Percentiles rank a stretch among this genome's conserved stretches.
Evolutionary conservation across 2,329 filamentous ascomycete species (phyloP).

Genomic region (Colletotrichum sp.): DNA sequence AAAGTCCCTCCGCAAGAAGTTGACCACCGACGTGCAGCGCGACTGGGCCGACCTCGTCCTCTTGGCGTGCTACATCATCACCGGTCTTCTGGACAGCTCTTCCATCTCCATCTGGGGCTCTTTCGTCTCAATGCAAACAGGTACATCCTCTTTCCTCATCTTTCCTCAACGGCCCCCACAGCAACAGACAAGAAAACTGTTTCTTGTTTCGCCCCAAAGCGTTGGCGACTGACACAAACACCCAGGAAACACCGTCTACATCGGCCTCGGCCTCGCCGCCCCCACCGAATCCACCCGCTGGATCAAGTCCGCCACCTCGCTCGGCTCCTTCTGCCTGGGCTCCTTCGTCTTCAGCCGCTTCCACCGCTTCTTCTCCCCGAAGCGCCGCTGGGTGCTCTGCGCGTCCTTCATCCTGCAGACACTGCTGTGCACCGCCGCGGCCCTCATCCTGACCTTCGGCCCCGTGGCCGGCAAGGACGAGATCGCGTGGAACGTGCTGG

Average conservation of each 20-base stretch:
- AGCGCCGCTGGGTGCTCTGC: slow-evolving; percentile 69
- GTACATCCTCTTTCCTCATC: slow-evolving; percentile 36
- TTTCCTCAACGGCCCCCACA: neutral
- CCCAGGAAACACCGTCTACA: slow-evolving; percentile 76
- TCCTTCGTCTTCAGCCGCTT: slow-evolving; percentile 74
- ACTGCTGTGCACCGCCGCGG: slow-evolving; percentile 54
- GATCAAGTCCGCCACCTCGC: slow-evolving; percentile 75
- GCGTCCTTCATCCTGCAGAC: slow-evolving; percentile 61
- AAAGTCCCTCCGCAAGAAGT: slow-evolving; percentile 30
- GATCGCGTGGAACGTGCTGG: slow-evolving; percentile 62
- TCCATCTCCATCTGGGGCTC: slow-evolving; percentile 79
- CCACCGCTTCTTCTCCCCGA: slow-evolving; percentile 66
- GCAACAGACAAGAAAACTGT: neutral
- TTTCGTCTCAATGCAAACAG: slow-evolving; percentile 86
- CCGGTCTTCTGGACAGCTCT: slow-evolving; percentile 77
- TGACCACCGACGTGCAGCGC: slow-evolving; percentile 57
- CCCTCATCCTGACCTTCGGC: slow-evolving; percentile 40
- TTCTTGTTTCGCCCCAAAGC: neutral
- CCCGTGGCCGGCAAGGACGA: slow-evolving; percentile 46
- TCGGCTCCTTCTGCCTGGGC: slow-evolving; percentile 73
- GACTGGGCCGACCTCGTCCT: slow-evolving; percentile 72
- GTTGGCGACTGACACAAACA: neutral
- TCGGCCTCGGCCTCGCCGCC: slow-evolving; percentile 74
- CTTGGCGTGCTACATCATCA: slow-evolving; percentile 76
- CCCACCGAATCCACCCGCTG: slow-evolving; percentile 61